A percentile compares a stretch with the other conserved stretches of the same genome.
Evolutionary conservation across 177 flowering plant species (phyloP).

Genomic region (Vitis hybrid): DNA sequence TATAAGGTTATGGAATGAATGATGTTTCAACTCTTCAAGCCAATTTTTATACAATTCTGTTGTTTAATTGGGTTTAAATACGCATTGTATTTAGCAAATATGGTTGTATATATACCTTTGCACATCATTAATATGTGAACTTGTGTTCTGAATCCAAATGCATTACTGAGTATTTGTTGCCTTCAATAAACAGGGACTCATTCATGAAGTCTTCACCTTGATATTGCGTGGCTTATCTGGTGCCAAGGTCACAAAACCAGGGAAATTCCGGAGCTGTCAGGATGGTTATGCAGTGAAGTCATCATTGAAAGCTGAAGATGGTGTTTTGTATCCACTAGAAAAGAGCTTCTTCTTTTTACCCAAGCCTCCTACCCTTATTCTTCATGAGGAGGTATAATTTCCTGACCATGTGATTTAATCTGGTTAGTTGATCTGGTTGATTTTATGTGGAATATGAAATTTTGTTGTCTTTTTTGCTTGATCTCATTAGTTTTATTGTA

Average conservation of each 20-base stretch:
- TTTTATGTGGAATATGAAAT: too few species aligned
- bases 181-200: constrained; percentile 58
- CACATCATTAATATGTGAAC: neutral
- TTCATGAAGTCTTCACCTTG: constrained; percentile 86
- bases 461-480: too few species aligned
- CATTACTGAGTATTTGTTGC: neutral
- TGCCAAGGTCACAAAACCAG: constrained; percentile 91
- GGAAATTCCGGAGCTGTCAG: constrained; percentile 92
- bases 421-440: too few species aligned
- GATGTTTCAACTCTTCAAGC: neutral
- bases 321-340: constrained; percentile 91
- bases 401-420: too few species aligned
- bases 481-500: too few species aligned
- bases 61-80: neutral
- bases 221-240: constrained; percentile 93
- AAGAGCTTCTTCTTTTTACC: constrained; percentile 97
- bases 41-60: neutral
- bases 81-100: neutral
- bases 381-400: constrained; percentile 79
- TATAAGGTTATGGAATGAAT: constrained; percentile 62
- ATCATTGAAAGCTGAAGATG: constrained; percentile 99
- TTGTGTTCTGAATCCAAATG: neutral
- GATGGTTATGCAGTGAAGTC: constrained; percentile 99
- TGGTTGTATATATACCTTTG: neutral
- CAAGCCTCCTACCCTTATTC: constrained; percentile 98